These are phyloP conservation scores for Dacryopinax spathularia DNA, from an alignment of 768 basidiomycete genomes.

Conservation along the genomic window DNA sequence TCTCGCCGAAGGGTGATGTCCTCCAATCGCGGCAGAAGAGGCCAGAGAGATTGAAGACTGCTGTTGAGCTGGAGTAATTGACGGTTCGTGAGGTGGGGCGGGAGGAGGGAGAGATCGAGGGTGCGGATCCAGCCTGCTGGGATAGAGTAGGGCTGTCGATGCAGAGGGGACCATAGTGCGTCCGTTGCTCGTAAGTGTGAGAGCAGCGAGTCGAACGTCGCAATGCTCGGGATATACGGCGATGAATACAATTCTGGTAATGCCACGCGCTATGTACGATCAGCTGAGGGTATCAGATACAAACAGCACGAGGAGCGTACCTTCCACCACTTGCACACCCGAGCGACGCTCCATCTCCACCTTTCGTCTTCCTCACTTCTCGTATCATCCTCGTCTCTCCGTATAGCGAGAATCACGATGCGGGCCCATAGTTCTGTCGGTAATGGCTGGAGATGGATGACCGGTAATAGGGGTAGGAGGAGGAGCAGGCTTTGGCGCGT, in stretches of 20 bases:
- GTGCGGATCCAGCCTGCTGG: conserved; percentile 77
- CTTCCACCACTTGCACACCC: conserved; percentile 3
- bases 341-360: background rate
- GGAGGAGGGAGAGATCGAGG: conserved; percentile 48
- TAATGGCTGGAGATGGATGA: background rate
- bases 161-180: conserved; percentile 73
- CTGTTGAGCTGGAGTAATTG: background rate
- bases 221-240: background rate
- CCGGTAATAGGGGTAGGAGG: background rate
- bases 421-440: background rate
- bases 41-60: background rate
- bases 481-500: background rate
- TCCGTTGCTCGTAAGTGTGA: conserved; percentile 42
- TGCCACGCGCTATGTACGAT: background rate
- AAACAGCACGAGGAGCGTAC: background rate
- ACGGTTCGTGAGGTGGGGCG: conserved; percentile 39
- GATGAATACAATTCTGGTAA: background rate
- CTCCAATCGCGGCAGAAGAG: background rate
- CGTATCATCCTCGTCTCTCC: background rate
- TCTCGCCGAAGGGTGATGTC: background rate
- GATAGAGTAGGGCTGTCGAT: conserved; percentile 70
- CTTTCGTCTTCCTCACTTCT: background rate
- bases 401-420: background rate
- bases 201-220: background rate
- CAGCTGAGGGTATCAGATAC: background rate